phyloP scores from a whole-genome alignment of 306 rosid species.

The Fragaria vesca region DNA sequence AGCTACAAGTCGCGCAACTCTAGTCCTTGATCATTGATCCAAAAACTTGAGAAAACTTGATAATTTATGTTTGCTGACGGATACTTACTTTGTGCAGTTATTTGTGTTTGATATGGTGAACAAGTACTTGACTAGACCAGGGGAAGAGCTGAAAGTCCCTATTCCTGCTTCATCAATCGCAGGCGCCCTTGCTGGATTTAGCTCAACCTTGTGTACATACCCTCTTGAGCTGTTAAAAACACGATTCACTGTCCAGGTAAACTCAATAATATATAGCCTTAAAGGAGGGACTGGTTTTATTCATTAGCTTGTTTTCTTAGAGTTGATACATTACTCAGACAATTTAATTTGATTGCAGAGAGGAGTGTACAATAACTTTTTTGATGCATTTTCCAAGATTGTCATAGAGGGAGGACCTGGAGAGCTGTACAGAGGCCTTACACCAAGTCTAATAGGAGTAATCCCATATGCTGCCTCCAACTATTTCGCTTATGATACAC shows the following conservation, averaged over 20 bases:
- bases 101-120: conserved; percentile 68
- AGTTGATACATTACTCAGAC: neutral
- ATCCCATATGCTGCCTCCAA: conserved; percentile 81
- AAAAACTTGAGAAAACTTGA: neutral
- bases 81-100: conserved; percentile 45
- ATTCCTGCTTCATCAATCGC: conserved; percentile 63
- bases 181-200: conserved; percentile 79
- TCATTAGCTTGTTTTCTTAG: neutral
- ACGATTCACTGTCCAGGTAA: conserved; percentile 64
- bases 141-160: conserved; percentile 47
- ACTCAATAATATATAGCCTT: neutral
- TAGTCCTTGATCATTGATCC: neutral
- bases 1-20: neutral
- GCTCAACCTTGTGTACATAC: conserved; percentile 70
- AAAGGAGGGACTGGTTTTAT: neutral
- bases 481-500: conserved; percentile 69
- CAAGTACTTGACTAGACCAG: conserved; percentile 52
- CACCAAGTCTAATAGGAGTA: conserved; percentile 74
- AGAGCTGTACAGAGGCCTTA: conserved; percentile 76
- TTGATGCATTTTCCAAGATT: conserved; percentile 53
- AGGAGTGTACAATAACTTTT: conserved; percentile 58
- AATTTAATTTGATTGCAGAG: conserved; percentile 45
- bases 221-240: conserved; percentile 80
- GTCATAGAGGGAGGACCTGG: conserved; percentile 64
- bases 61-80: neutral